phyloP scores from a whole-genome alignment of 202 grass and related monocot species.

The Cymbopogon flexuosus region DNA sequence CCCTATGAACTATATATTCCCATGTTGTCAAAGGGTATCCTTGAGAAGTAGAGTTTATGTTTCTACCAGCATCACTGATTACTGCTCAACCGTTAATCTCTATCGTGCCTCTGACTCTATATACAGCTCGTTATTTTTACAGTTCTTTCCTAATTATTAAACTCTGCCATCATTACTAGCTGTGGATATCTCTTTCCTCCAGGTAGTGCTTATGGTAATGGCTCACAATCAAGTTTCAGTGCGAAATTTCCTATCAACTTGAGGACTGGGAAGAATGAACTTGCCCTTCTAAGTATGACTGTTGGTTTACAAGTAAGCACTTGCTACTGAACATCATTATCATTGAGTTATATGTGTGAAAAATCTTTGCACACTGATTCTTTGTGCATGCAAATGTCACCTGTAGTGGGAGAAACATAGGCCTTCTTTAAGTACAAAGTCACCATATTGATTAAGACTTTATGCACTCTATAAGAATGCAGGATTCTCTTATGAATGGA shows the following conservation, averaged over 20 bases:
- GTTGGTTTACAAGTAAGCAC: slow-evolving; percentile 82
- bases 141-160: slow-evolving; percentile 14
- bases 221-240: slow-evolving; percentile 56
- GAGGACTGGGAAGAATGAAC: slow-evolving; percentile 64
- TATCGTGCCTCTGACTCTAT: not conserved
- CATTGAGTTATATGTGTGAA: not conserved
- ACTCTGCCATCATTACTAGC: not conserved
- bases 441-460: slow-evolving; percentile 19
- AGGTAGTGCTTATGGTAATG: slow-evolving; percentile 80
- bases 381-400: slow-evolving; percentile 11
- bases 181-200: slow-evolving; percentile 24
- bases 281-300: slow-evolving; percentile 88
- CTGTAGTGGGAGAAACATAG: not conserved
- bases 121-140: not conserved
- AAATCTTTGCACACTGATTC: slow-evolving; percentile 9
- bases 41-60: slow-evolving; percentile 14
- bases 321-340: not conserved
- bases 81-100: not conserved
- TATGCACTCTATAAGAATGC: slow-evolving; percentile 60
- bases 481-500: slow-evolving; percentile 83
- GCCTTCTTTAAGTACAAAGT: not conserved
- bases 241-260: slow-evolving; percentile 48
- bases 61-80: not conserved
- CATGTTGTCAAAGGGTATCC: slow-evolving; percentile 13
- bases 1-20: slow-evolving; percentile 19